Evolutionary conservation across 345 rosid species (phyloP).

Genomic region (Camelina hispida): DNA sequence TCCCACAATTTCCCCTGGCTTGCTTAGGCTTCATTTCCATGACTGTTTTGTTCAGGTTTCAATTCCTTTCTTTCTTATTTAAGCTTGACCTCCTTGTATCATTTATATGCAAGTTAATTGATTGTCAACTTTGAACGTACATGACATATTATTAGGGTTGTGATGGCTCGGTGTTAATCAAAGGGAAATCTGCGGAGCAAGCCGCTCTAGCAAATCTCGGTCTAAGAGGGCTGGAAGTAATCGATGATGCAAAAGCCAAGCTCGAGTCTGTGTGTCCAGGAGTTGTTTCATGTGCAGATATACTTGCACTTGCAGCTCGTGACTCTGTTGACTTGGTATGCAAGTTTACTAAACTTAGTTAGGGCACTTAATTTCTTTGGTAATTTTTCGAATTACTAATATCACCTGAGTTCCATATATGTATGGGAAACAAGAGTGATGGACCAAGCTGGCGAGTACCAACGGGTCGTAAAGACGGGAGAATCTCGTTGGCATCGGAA

Average conservation of each 20-base stretch:
- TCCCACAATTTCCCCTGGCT: constrained; percentile 64
- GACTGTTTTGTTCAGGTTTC: constrained; percentile 77
- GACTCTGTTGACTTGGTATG: constrained; percentile 55
- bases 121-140: neutral
- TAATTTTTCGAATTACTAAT: neutral
- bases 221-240: constrained; percentile 53
- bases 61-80: neutral
- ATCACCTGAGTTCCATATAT: neutral
- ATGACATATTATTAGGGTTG: constrained; percentile 46
- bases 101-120: neutral
- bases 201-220: constrained; percentile 45
- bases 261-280: constrained; percentile 58
- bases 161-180: constrained; percentile 58
- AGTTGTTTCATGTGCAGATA: constrained; percentile 66
- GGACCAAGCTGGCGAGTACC: constrained; percentile 81
- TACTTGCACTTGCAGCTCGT: constrained; percentile 60
- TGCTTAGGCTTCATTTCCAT: constrained; percentile 80
- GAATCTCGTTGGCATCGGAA: constrained; percentile 59
- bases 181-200: constrained; percentile 53
- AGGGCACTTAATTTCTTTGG: neutral
- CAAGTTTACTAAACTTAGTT: constrained; percentile 17
- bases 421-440: constrained; percentile 49
- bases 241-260: constrained; percentile 59
- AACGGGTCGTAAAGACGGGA: constrained; percentile 80
- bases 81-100: neutral